A percentile compares a stretch with the other conserved stretches of the same genome.
Evolutionary conservation across 148 eudicot genomes (phyloP).

Genomic region (Silene conica): DNA sequence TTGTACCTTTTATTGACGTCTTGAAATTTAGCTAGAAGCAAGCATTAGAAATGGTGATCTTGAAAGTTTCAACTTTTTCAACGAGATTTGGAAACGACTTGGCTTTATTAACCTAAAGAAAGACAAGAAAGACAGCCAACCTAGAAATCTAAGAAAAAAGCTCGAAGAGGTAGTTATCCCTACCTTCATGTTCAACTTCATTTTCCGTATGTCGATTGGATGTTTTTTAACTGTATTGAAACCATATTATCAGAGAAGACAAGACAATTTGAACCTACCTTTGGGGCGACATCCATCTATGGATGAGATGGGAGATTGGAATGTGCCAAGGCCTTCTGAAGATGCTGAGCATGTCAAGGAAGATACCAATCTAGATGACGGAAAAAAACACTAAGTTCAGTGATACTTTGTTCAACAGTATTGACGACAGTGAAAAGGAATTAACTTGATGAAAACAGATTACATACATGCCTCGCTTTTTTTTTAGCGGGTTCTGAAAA

Average conservation of each 20-base stretch:
- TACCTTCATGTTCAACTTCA: background rate
- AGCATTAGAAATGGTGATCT: constrained; percentile 72
- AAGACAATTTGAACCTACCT: constrained; percentile 44
- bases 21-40: constrained; percentile 63
- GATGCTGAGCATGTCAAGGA: constrained; percentile 38
- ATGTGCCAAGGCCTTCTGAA: constrained; percentile 33
- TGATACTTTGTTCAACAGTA: background rate
- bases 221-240: constrained; percentile 12
- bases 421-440: background rate
- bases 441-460: background rate
- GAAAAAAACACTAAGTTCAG: constrained; percentile 28
- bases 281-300: constrained; percentile 36
- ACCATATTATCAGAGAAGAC: constrained; percentile 29
- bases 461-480: constrained; percentile 6
- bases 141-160: constrained; percentile 5
- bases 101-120: constrained; percentile 36
- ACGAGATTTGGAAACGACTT: constrained; percentile 32
- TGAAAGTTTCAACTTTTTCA: constrained; percentile 49
- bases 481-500: background rate
- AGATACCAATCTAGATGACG: constrained; percentile 36
- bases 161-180: constrained; percentile 35
- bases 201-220: background rate
- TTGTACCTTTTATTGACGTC: background rate
- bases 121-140: constrained; percentile 35
- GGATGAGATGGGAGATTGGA: constrained; percentile 53